phyloP scores from a whole-genome alignment of 106 monocot species.

The Phalaenopsis equestris region DNA sequence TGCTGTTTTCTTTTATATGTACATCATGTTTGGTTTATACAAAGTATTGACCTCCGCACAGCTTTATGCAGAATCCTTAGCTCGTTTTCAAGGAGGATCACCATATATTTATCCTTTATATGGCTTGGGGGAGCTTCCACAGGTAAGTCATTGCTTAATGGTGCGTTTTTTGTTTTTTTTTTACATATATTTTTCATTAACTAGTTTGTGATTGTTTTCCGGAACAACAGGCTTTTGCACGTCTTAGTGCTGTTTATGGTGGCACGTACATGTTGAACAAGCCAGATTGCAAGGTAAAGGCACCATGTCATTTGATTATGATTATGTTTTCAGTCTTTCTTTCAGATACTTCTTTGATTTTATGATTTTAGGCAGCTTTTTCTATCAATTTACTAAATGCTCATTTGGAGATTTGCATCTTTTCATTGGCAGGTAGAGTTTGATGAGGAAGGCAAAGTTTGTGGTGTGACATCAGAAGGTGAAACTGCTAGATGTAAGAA shows the following conservation, averaged over 20 bases:
- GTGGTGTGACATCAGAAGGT: conserved; percentile 87
- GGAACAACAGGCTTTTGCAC: conserved; percentile 60
- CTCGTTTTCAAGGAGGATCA: conserved; percentile 85
- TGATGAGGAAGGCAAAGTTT: conserved; percentile 69
- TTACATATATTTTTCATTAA: background rate
- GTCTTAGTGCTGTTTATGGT: conserved; percentile 89
- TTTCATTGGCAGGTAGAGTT: conserved; percentile 57
- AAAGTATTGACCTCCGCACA: conserved; percentile 8
- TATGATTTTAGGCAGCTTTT: background rate
- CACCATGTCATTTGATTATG: background rate
- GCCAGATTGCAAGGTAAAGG: conserved; percentile 73
- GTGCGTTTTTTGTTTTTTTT: background rate
- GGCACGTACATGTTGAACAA: conserved; percentile 84
- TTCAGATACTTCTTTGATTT: background rate
- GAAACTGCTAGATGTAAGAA: conserved; percentile 92
- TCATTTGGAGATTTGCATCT: background rate
- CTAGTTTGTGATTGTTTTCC: background rate
- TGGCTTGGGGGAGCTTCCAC: conserved; percentile 77
- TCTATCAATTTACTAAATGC: background rate
- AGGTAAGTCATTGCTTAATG: conserved; percentile 23
- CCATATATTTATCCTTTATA: conserved; percentile 89
- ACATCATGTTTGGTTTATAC: background rate
- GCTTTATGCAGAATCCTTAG: conserved; percentile 79
- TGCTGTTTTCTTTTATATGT: background rate
- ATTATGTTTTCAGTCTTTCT: background rate